Evolutionary conservation across 139 green algal genomes (phyloP).

Genomic region (Raphidocelis subcapitata): DNA sequence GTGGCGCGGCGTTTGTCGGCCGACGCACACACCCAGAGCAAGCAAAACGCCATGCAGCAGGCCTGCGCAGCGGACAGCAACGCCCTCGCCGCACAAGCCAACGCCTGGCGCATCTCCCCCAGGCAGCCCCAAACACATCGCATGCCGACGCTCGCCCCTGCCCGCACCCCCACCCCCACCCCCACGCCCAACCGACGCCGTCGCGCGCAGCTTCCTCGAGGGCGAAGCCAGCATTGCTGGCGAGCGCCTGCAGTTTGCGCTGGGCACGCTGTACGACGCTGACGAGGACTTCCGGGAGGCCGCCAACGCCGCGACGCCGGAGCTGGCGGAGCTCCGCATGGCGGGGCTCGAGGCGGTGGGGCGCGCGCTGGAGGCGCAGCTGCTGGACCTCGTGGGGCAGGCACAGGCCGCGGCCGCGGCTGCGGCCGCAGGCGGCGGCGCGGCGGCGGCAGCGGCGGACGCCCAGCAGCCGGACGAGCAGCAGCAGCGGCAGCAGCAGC

Average conservation of each 20-base stretch:
- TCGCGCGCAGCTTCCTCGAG: slow-evolving; percentile 8
- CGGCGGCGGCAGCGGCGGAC: neutral
- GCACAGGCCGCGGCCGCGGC: neutral
- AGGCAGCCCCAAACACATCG: neutral
- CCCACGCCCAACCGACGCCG: too few relatives aligned
- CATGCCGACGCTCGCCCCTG: too few relatives aligned
- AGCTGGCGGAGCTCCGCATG: neutral
- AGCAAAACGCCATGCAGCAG: too few relatives aligned
- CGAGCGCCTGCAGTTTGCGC: slow-evolving; percentile 18
- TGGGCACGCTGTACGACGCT: slow-evolving; percentile 26
- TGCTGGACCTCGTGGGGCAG: slow-evolving; percentile 1
- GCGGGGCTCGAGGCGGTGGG: neutral
- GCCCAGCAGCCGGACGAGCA: neutral
- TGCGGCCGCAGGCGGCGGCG: too few relatives aligned
- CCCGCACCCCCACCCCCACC: neutral
- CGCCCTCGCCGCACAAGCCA: too few relatives aligned
- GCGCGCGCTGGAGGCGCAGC: neutral
- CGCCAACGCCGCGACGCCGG: neutral
- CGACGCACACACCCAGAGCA: too few relatives aligned
- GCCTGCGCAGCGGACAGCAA: too few relatives aligned
- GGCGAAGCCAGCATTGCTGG: slow-evolving; percentile 12
- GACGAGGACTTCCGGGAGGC: slow-evolving; percentile 27
- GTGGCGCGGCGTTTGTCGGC: neutral
- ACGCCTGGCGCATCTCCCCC: neutral
- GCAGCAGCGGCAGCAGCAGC: neutral